A percentile compares a stretch with the other conserved stretches of the same genome.
Conservation (phyloP, 1,284 basidiomycete species). For the Cystobasidiaceae sp. region DNA sequence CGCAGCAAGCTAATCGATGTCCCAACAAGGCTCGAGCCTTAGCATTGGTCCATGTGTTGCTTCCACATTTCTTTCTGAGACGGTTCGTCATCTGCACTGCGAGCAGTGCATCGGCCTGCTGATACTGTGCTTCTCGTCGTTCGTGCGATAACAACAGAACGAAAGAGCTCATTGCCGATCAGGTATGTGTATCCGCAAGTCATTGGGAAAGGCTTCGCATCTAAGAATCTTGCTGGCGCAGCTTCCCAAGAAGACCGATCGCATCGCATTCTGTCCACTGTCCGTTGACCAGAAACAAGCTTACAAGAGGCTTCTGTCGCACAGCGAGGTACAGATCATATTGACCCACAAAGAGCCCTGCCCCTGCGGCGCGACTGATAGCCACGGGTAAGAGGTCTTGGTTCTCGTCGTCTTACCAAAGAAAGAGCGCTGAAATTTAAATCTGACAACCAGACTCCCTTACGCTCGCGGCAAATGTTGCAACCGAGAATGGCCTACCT, state of each 20-base stretch:
- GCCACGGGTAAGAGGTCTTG: slow-evolving; percentile 15
- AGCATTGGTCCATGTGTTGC: slow-evolving; percentile 57
- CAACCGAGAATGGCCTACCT: slow-evolving; percentile 35
- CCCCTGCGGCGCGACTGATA: slow-evolving; percentile 58
- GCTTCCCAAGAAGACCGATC: slow-evolving; percentile 73
- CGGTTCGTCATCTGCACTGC: slow-evolving; percentile 51
- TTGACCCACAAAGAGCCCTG: slow-evolving; percentile 64
- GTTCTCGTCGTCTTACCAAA: neutral
- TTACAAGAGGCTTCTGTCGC: slow-evolving; percentile 64
- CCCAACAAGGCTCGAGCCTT: slow-evolving; percentile 50
- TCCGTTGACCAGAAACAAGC: slow-evolving; percentile 60
- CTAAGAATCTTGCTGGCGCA: neutral
- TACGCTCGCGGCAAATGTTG: slow-evolving; percentile 44
- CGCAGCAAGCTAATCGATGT: slow-evolving; percentile 49
- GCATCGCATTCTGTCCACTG: slow-evolving; percentile 83
- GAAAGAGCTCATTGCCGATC: slow-evolving; percentile 69
- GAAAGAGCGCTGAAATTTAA: neutral
- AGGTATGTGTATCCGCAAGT: slow-evolving; percentile 44
- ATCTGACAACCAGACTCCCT: slow-evolving; percentile 26
- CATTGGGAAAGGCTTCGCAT: too few species aligned
- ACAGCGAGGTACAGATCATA: slow-evolving; percentile 61
- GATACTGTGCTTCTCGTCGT: slow-evolving; percentile 5
- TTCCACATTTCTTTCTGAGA: slow-evolving; percentile 70
- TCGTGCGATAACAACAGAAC: too few species aligned
- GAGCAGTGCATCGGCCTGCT: neutral